phyloP scores from a whole-genome alignment of 129 eudicot species.

The Lonicera japonica region DNA sequence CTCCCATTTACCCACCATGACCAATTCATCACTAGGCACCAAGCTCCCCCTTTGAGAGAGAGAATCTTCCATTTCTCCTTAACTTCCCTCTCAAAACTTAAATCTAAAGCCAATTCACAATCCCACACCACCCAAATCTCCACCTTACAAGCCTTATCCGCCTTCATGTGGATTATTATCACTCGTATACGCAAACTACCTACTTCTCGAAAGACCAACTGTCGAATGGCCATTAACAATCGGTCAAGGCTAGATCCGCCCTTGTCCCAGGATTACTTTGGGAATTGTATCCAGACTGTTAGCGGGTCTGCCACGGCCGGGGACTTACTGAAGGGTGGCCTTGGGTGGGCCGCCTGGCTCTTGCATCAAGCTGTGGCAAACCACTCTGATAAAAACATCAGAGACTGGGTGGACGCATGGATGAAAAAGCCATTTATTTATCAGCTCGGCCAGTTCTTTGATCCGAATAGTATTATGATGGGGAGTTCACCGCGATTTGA shows the following conservation, averaged over 20 bases:
- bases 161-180: constrained; percentile 45
- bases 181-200: constrained; percentile 31
- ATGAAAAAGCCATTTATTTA: constrained; percentile 24
- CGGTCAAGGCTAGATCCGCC: constrained; percentile 49
- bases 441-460: constrained; percentile 19
- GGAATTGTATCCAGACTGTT: constrained; percentile 26
- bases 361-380: constrained; percentile 33
- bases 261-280: constrained; percentile 38
- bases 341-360: constrained; percentile 55
- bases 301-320: constrained; percentile 9
- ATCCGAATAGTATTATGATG: constrained; percentile 29
- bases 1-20: constrained; percentile 46
- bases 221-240: constrained; percentile 25
- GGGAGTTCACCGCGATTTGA: constrained; percentile 65
- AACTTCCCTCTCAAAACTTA: constrained; percentile 30
- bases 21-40: constrained; percentile 34
- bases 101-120: constrained; percentile 37
- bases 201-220: constrained; percentile 21
- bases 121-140: constrained; percentile 29
- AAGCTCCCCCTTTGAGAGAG: constrained; percentile 32
- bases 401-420: constrained; percentile 28
- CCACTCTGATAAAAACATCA: constrained; percentile 25
- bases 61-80: constrained; percentile 50
- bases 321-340: constrained; percentile 18
- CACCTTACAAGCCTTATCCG: constrained; percentile 39